phyloP scores from a whole-genome alignment of 495 filamentous ascomycete genomes.

The Penicillium paxilli region DNA sequence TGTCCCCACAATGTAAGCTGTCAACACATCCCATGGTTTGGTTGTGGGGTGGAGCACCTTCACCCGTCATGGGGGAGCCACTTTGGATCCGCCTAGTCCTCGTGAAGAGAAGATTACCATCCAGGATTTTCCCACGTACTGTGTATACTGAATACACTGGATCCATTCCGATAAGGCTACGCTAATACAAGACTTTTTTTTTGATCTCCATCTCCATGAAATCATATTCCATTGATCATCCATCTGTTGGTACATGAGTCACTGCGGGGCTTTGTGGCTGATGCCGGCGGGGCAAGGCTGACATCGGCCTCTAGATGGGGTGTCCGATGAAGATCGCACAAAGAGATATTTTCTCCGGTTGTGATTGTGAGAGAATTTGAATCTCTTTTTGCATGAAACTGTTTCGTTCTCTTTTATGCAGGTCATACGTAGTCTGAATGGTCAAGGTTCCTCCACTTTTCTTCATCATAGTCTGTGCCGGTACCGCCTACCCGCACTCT shows the following conservation, averaged over 20 bases:
- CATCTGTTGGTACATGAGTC: not conserved
- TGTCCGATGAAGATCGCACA: not conserved
- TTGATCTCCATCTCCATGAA: not conserved
- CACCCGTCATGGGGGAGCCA: no score
- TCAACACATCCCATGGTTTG: no score
- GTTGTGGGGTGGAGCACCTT: no score
- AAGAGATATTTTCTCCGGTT: not conserved
- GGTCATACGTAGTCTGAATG: no score
- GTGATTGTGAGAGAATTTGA: not conserved
- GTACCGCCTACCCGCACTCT: no score
- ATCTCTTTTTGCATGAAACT: no score
- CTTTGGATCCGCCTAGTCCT: no score
- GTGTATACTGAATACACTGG: not conserved
- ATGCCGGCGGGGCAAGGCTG: slow-evolving; percentile 1
- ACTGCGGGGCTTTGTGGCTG: not conserved
- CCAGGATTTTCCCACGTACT: no score
- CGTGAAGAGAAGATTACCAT: not conserved
- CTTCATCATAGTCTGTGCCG: no score
- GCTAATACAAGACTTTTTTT: not conserved
- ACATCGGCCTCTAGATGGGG: not conserved
- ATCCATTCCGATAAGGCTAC: not conserved
- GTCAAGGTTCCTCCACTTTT: no score
- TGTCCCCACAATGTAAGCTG: no score
- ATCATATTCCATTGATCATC: not conserved
- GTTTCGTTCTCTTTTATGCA: no score